phyloP scores from a whole-genome alignment of 2,329 filamentous ascomycete species.

The Trichoderma sp. region DNA sequence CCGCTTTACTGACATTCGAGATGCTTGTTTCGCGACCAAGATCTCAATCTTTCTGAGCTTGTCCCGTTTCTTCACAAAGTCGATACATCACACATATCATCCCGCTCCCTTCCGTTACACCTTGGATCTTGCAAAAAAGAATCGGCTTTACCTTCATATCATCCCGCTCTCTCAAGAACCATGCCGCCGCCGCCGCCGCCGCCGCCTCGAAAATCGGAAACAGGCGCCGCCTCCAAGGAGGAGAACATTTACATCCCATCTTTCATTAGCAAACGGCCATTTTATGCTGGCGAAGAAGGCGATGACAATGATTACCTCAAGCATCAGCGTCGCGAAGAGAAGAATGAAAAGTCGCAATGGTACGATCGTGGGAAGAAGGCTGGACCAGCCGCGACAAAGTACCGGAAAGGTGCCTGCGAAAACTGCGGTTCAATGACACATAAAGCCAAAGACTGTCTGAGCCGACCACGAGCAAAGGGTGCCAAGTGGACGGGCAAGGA shows the following conservation, averaged over 20 bases:
- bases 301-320: slow-evolving; percentile 86
- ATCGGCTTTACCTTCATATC: neutral
- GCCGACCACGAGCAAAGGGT: slow-evolving; percentile 81
- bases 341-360: slow-evolving; percentile 77
- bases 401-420: slow-evolving; percentile 95
- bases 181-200: slow-evolving; percentile 35
- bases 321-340: slow-evolving; percentile 72
- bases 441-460: slow-evolving; percentile 90
- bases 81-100: neutral
- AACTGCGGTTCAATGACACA: slow-evolving; percentile 98
- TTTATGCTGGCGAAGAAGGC: slow-evolving; percentile 82
- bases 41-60: neutral
- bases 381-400: slow-evolving; percentile 90
- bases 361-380: slow-evolving; percentile 85
- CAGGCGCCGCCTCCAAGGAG: slow-evolving; percentile 63
- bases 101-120: neutral
- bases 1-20: neutral
- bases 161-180: neutral
- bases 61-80: neutral
- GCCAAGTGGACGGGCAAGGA: slow-evolving; percentile 90
- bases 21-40: neutral
- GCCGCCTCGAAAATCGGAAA: slow-evolving; percentile 36
- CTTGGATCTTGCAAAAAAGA: neutral
- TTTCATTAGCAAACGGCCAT: slow-evolving; percentile 97
- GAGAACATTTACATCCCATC: slow-evolving; percentile 98